Conservation (phyloP, 352 stramenopile species). For the Pythium rhizo-oryzae region DNA sequence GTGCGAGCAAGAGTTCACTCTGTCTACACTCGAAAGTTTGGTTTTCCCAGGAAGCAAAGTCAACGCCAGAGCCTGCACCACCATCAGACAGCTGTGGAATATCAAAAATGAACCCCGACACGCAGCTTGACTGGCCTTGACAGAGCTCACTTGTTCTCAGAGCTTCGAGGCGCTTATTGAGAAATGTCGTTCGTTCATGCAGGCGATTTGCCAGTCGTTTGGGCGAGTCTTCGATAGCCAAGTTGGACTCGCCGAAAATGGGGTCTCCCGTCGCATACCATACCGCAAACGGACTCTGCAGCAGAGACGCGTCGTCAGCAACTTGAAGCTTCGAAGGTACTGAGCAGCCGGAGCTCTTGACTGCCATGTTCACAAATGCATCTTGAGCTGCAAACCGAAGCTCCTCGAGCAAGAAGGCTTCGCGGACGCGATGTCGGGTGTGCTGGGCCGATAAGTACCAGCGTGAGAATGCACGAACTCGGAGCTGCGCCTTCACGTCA, state of each 20-base stretch:
- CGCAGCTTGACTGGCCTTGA: not conserved
- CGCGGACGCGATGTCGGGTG: constrained; percentile 51
- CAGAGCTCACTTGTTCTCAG: not conserved
- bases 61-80: not conserved
- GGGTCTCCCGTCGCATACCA: constrained; percentile 52
- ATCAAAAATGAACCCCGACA: constrained; percentile 56
- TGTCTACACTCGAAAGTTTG: constrained; percentile 40
- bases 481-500: constrained; percentile 49
- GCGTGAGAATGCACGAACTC: constrained; percentile 50
- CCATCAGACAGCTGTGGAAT: not conserved
- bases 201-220: constrained; percentile 8
- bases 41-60: constrained; percentile 36
- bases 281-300: constrained; percentile 49
- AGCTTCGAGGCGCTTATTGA: constrained; percentile 17
- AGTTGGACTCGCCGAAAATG: no score
- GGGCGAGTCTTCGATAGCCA: not conserved
- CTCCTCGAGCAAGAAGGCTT: constrained; percentile 61
- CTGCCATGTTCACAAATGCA: constrained; percentile 37
- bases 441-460: constrained; percentile 56
- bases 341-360: constrained; percentile 35
- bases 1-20: constrained; percentile 53
- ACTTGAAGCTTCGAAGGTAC: constrained; percentile 33
- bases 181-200: constrained; percentile 15
- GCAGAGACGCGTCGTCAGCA: constrained; percentile 22
- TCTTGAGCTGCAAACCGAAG: constrained; percentile 59